A percentile compares a stretch with the other conserved stretches of the same genome.
These are phyloP conservation scores for Penicillium frequentans DNA, from an alignment of 2,329 filamentous ascomycete species.

Conservation along the genomic window DNA sequence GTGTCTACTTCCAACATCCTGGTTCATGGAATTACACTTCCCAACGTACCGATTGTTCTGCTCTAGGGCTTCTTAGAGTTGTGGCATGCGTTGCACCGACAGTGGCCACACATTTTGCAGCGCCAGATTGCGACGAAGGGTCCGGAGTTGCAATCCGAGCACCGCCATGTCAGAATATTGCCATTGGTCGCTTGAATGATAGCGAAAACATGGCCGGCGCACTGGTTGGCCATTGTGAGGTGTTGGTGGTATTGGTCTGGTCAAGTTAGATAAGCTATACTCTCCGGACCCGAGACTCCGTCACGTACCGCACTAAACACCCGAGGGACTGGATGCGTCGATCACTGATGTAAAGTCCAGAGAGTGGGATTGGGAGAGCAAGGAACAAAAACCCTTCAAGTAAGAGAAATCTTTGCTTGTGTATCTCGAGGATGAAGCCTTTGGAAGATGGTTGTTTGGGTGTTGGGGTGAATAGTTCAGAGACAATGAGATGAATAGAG, in stretches of 20 bases:
- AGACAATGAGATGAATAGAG: background rate
- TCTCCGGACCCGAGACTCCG: slow-evolving; percentile 5
- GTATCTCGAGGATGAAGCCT: background rate
- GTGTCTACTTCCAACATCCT: background rate
- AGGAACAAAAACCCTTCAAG: background rate
- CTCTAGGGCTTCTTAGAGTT: slow-evolving; percentile 31
- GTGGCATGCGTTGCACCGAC: slow-evolving; percentile 43
- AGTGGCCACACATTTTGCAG: slow-evolving; percentile 44
- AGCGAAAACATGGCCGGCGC: slow-evolving; percentile 39
- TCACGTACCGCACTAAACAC: slow-evolving; percentile 22
- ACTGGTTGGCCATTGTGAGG: slow-evolving; percentile 39
- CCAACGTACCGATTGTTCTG: background rate
- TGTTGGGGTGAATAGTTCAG: background rate
- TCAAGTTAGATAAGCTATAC: slow-evolving; percentile 1
- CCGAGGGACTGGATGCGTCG: slow-evolving; percentile 20
- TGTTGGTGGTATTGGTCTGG: background rate
- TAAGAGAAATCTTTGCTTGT: background rate
- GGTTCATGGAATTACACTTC: background rate
- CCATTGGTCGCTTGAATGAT: slow-evolving; percentile 44
- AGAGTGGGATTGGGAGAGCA: background rate
- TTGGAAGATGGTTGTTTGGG: background rate
- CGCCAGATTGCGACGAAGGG: slow-evolving; percentile 45
- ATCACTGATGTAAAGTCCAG: slow-evolving; percentile 19
- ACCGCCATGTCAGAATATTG: slow-evolving; percentile 46
- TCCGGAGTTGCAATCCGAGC: slow-evolving; percentile 43